Base-by-base conservation (phyloP, 139 green algal genomes). In the Micromonas pusilla region DNA sequence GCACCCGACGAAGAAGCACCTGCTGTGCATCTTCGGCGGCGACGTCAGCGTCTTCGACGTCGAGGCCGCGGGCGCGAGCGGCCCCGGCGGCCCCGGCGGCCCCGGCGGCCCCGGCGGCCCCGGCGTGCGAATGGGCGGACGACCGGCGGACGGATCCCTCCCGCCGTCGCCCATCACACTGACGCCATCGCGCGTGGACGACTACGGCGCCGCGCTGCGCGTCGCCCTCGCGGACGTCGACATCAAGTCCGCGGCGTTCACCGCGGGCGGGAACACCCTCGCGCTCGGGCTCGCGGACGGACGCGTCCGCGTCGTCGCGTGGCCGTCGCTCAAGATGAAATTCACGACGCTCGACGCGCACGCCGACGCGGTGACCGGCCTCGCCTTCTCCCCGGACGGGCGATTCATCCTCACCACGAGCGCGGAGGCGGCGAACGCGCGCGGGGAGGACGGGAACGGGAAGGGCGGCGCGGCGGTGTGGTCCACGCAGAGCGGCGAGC, bases 241-340 rank as follows among this genome's bases (percentile, higher is more conserved):
- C 26, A 23, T 75, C 19, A 75, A 75, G 37, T 75, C 34, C 36
- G 68, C 68, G 68, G 68, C 38, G 37, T 75, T 75, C 9, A n/a
- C 31, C 38, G 21, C 68, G 36, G 6, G 1, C 23, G 68, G 68
- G 21, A 34, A 13, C 34, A 16, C 25, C 1, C 30, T 75, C 20
- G 68, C 68, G 37, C 19, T 75, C 21, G 68, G 68, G 19, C 53
- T 75, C 34, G 68, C 60, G 68, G 62, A 20, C 37, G 68, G 68
- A 34, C 34, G 62, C 34, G 36, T 75, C 34, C 52, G 53, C n/a
- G 38, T 75, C 36, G 4, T 75, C 19, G 13, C 19, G 37, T 75
- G 68, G 68, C 68, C 68, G 23, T 38, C 37, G 37, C 25, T 75
- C 21, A 36, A 75, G 30, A 34, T 72, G 30, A 34, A 72, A n/a